phyloP scores from a whole-genome alignment of 345 rosid genomes.

The Citrus reticulata region DNA sequence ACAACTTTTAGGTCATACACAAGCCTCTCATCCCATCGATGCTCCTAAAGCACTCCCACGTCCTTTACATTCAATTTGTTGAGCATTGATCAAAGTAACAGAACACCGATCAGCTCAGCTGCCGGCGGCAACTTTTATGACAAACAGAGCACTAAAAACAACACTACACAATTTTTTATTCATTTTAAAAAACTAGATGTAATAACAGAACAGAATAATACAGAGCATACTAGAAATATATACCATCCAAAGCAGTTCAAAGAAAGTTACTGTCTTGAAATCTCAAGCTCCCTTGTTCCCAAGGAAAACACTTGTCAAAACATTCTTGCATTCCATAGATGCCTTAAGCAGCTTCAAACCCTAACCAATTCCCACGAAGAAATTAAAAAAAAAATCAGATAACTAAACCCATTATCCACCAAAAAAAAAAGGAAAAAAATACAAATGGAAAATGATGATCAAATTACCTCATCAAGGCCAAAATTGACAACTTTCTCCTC shows the following conservation, averaged over 20 bases:
- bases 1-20: background rate
- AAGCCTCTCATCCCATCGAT: background rate
- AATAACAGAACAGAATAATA: too few relatives aligned
- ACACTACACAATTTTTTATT: too few relatives aligned
- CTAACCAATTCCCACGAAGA: background rate
- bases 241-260: too few relatives aligned
- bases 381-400: background rate
- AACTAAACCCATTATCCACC: background rate
- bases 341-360: slow-evolving; percentile 18
- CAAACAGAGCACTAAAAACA: too few relatives aligned
- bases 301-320: slow-evolving; percentile 22
- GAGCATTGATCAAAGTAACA: background rate
- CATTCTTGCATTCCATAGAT: slow-evolving; percentile 21
- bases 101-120: background rate
- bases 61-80: background rate
- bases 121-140: background rate
- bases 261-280: too few relatives aligned
- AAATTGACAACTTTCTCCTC: slow-evolving; percentile 15
- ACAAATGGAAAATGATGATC: background rate
- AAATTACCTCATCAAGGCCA: slow-evolving; percentile 20
- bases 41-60: background rate
- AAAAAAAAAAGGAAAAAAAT: background rate
- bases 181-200: too few relatives aligned
- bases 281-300: too few relatives aligned
- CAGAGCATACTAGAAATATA: too few relatives aligned